Percentiles rank a stretch among this genome's conserved stretches.
Conservation (phyloP, 495 filamentous ascomycete genomes). For the Penicillium bialowiezense region DNA sequence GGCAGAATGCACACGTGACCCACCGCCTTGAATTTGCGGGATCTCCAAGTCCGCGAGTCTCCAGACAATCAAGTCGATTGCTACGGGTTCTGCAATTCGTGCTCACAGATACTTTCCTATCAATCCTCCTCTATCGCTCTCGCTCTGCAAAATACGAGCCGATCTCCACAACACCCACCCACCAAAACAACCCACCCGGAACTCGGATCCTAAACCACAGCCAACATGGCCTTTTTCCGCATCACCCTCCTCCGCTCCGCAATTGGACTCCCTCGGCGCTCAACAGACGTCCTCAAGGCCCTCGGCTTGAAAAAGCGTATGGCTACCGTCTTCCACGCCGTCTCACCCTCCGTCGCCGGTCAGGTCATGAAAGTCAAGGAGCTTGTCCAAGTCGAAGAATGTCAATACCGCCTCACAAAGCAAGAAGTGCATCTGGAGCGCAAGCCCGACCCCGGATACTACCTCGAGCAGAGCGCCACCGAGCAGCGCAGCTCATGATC, state of each 20-base stretch:
- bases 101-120: not conserved
- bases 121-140: not conserved
- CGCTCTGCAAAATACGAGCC: not conserved
- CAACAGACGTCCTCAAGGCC: constrained; percentile 78
- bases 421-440: constrained; percentile 70
- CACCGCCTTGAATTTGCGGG: constrained; percentile 21
- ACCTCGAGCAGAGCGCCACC: constrained; percentile 62
- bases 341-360: constrained; percentile 78
- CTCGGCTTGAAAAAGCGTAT: constrained; percentile 87
- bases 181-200: constrained; percentile 1
- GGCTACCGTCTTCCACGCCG: constrained; percentile 88
- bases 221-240: constrained; percentile 84
- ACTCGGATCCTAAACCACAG: not conserved
- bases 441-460: constrained; percentile 81
- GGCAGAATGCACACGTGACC: constrained; percentile 28
- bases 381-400: constrained; percentile 82
- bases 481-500: constrained; percentile 28
- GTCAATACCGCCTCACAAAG: constrained; percentile 66
- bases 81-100: not conserved
- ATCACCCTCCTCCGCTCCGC: constrained; percentile 90
- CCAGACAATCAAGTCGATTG: not conserved
- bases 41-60: not conserved
- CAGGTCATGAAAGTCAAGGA: constrained; percentile 99
- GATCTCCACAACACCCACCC: not conserved
- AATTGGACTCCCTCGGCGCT: constrained; percentile 85